Evolutionary conservation across 352 stramenopile species (phyloP), one percentile per base, ranked within the genome.

Genomic region (Peronosclerospora sorghi): DNA sequence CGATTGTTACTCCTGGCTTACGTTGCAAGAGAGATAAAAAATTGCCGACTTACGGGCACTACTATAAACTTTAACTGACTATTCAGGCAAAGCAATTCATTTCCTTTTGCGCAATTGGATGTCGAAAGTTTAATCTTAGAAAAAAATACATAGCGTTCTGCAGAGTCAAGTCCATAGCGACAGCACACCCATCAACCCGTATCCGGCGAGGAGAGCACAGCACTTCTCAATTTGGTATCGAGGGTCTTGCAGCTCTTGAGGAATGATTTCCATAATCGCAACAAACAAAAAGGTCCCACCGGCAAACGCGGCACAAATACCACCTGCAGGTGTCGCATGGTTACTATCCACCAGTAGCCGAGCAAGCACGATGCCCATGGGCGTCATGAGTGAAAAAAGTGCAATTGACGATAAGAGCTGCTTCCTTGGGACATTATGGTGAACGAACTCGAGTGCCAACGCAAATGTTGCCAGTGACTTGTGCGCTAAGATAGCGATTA

Each of bases 271-370:
- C 71, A 86, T 84, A 18, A 77, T 68, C 5, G 75, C 69, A 19
- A 91, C 75, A 32, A 82, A 91, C 1, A 91, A 42, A 46, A 91
- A 91, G 18, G 78, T 91, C 18, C 78, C 78, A 23, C 78, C 78
- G 6, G 78, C 78, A 43, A 91, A 66, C 8, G 78, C 78, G 4
- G 75, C 65, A 51, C 75, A 88, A 23, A 91, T 56, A 21, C 78
- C 78, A 29, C 59, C 77, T 0, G 60, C 65, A 8, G 71, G 51
- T 1, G 66, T 76, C 15, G 76, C 62, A 35, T 62, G 54, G 9
- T 59, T 62, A 0, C 49, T 45, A 29, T 73, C 59, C 0, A 73
- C 63, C 10, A 91, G 39, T 18, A 86, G 14, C 41, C 56, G 68
- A 12, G 75, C 78, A 6, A 88, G 59, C 15, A 73, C 41, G 39